Conservation (phyloP, 2,329 filamentous ascomycete genomes). For the Aureobasidium uvarum region DNA sequence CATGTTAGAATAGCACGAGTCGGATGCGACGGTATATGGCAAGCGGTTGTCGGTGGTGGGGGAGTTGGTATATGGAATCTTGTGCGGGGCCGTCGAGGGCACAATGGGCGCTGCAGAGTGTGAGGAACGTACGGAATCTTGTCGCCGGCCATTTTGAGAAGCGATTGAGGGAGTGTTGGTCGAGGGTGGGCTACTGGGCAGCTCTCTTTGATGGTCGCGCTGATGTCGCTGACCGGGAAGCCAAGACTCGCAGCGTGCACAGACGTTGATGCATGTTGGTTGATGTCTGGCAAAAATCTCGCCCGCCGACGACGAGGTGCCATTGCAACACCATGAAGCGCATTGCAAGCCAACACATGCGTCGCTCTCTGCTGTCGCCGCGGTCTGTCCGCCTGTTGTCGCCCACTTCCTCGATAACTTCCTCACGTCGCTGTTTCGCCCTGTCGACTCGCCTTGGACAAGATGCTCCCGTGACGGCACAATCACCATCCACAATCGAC, state of each 20-base stretch:
- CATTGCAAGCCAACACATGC: slow-evolving; percentile 22
- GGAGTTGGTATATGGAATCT: background rate
- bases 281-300: slow-evolving; percentile 16
- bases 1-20: background rate
- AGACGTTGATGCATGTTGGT: background rate
- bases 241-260: background rate
- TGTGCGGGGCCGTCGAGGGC: background rate
- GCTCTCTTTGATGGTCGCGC: background rate
- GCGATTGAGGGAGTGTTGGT: background rate
- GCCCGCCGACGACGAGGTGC: slow-evolving; percentile 21
- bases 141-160: slow-evolving; percentile 55
- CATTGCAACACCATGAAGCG: slow-evolving; percentile 18
- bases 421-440: slow-evolving; percentile 8
- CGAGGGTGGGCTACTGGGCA: background rate
- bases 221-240: background rate
- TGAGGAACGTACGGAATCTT: slow-evolving; percentile 62
- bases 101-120: background rate
- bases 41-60: background rate
- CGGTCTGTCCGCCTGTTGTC: background rate
- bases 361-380: slow-evolving; percentile 9
- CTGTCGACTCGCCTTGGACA: slow-evolving; percentile 5
- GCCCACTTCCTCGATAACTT: background rate
- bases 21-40: background rate
- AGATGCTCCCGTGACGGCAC: slow-evolving; percentile 17
- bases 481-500: background rate